Evolutionary conservation across 2,329 filamentous ascomycete species (phyloP).

Genomic region (Scleromitrula shiraiana): DNA sequence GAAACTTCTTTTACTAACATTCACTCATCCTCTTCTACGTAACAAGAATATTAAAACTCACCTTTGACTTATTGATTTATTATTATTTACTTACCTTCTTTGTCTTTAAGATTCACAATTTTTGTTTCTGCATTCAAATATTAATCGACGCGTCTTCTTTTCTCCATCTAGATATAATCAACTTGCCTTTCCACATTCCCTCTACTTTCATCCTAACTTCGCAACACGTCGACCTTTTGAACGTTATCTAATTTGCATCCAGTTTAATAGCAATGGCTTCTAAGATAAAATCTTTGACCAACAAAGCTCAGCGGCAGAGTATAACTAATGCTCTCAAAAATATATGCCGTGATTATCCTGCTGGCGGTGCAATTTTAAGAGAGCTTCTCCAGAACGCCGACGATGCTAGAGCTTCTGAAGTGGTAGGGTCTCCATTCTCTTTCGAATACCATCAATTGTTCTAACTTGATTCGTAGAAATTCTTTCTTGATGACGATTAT

Average conservation of each 20-base stretch:
- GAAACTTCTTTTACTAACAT: no score
- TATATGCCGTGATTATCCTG: conserved; percentile 49
- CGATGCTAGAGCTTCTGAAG: conserved; percentile 81
- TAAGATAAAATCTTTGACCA: conserved; percentile 12
- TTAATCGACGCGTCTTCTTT: no score
- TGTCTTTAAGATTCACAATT: no score
- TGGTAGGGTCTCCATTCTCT: conserved; percentile 33
- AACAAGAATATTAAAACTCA: no score
- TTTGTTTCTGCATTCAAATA: no score
- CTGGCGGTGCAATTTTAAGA: conserved; percentile 74
- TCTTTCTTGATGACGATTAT: conserved; percentile 24
- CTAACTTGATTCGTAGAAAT: conserved; percentile 12
- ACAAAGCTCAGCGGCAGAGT: conserved; percentile 21
- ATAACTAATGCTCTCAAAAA: conserved; percentile 27
- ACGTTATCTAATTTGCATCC: background rate
- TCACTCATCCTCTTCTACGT: no score
- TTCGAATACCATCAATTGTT: background rate
- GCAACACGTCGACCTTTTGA: no score
- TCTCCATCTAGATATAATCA: no score
- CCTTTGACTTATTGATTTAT: no score
- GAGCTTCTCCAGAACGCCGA: conserved; percentile 97
- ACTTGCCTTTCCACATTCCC: background rate
- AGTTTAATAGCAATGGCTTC: conserved; percentile 12
- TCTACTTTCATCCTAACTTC: background rate
- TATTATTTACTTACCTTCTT: no score